Evolutionary conservation across 2,329 filamentous ascomycete species (phyloP), one percentile per base, ranked within the genome.

Genomic region (Colletotrichum cuscutae): DNA sequence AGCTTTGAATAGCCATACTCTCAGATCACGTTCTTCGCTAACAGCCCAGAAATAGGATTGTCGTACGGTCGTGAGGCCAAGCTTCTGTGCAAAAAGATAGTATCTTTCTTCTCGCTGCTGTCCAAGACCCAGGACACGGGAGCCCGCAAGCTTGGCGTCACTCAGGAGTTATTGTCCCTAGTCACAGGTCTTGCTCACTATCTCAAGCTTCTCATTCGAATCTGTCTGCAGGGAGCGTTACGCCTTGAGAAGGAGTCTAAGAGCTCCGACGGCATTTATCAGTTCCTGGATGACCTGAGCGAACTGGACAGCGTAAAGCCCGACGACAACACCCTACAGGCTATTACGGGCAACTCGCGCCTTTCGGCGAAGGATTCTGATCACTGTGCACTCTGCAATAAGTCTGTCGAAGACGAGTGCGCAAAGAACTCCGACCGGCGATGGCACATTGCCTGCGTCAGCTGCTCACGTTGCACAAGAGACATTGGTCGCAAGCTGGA

Each of bases 31-130:
- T 65, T 65, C 42, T 49, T 49, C 42, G 22, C 71, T 71, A 59
- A 73, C 68, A 52, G 24, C 19, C 19, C 53, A 54, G 30, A 28
- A 75, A 37, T 80, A 94, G 95, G 94, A 75, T 88, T 99, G 74
- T 94, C 95, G 11, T 99, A 98, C 80, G 93, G 94, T 22, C 92
- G 97, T 78, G 97, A 99, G 85, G 94, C 97, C n/a, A 99, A 99
- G 83, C 88, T 99, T 63, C 90, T 99, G n/a, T 99, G 97, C 87
- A 99, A 99, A 84, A 99, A 99, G 83, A 97, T 99, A 67, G 97
- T 99, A 6, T 94, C 96, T 30, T 99, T 99, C 86, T 99, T 99
- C 82, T 95, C 95, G 13, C 86, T 99, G 22, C 88, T 99, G 9
- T 97, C 96, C 6, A 98, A 98, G 82, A 97, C 95, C 1, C 96